These are phyloP conservation scores for Penicillium sp. DNA, from an alignment of 2,329 filamentous ascomycete genomes.

Conservation along the genomic window DNA sequence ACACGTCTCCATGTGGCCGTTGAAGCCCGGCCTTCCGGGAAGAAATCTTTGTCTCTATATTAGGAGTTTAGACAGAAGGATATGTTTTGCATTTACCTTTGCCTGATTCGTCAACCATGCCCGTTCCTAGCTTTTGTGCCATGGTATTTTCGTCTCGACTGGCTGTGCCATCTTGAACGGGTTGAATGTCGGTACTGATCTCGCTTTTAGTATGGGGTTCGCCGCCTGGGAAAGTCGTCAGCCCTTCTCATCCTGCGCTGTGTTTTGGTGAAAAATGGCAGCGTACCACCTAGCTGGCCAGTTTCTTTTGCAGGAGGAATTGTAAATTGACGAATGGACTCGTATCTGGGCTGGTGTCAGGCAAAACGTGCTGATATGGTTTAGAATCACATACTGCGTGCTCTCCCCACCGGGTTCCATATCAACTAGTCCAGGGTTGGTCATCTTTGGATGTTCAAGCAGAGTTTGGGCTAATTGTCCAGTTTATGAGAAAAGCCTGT, in stretches of 20 bases:
- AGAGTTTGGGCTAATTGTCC: neutral
- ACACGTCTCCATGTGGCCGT: slow-evolving; percentile 14
- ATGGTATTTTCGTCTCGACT: slow-evolving; percentile 49
- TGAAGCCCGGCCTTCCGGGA: slow-evolving; percentile 1
- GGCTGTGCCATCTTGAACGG: slow-evolving; percentile 43
- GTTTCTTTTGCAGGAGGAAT: slow-evolving; percentile 50
- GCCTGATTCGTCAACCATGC: slow-evolving; percentile 41
- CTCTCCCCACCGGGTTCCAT: slow-evolving; percentile 58
- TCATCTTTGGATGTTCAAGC: slow-evolving; percentile 37
- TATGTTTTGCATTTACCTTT: slow-evolving; percentile 31
- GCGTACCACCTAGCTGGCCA: slow-evolving; percentile 54
- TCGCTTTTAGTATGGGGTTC: slow-evolving; percentile 34
- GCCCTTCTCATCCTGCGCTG: neutral
- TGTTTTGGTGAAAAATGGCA: neutral
- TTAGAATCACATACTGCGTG: slow-evolving; percentile 47
- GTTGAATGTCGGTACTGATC: slow-evolving; percentile 32
- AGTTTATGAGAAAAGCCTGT: neutral
- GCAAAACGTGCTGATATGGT: too few relatives aligned
- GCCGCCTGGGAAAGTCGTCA: slow-evolving; percentile 17
- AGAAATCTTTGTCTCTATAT: slow-evolving; percentile 21
- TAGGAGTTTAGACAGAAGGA: slow-evolving; percentile 30
- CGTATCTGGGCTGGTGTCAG: slow-evolving; percentile 47
- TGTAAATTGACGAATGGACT: slow-evolving; percentile 51
- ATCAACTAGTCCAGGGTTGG: slow-evolving; percentile 52
- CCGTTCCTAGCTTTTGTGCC: slow-evolving; percentile 54